Evolutionary conservation across 1,139 yeast genomes (phyloP), one percentile per base, ranked within the genome.

Genomic region (Kurtzmaniella quercitrusa): DNA sequence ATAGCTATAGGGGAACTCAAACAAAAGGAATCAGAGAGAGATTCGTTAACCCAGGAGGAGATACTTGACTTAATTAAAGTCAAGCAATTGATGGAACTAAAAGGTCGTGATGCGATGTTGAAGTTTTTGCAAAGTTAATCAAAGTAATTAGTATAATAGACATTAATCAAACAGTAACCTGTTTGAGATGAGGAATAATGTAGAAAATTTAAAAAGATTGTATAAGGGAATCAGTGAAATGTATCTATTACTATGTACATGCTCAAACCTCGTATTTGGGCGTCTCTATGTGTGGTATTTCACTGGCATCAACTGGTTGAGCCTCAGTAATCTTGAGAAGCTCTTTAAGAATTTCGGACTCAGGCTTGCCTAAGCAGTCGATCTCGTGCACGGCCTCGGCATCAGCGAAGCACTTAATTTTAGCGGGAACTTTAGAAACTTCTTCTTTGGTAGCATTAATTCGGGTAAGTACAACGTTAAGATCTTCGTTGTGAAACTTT

Each of bases 401-500:
- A 26, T 55, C 52, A 16, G 39, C 40, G 49, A 66, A 66, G 11
- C 70, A 59, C 16, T 62, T 55, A 26, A 72, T 55, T 44, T 59
- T 63, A 17, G 79, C 72, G 1, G 86, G 86, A 47, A 78, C 70
- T 39, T 66, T 60, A 37, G 65, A 68, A 30, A 72, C 73, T 32
- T 71, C 65, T 40, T 55, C 57, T 45, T 63, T 66, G 39, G 63
- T 65, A 21, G 60, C 61, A 28, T 66, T 64, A 37, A 84, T 70
- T 50, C 87, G 71, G 21, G 74, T 66, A 38, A 88, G 84, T 22
- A 78, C 71, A 46, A 88, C 80, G 30, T 79, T 75, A 28, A 86
- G 58, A 36, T 70, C 67, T 23, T 93, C 93, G 61, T 89, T 89
- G 66, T 88, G 91, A 63, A 86, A 89, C 58, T 82, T 84, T 46